Percentiles rank a stretch among this genome's conserved stretches.
Evolutionary conservation across 495 filamentous ascomycete species (phyloP).

Genomic region (Penicillium flavigenum): DNA sequence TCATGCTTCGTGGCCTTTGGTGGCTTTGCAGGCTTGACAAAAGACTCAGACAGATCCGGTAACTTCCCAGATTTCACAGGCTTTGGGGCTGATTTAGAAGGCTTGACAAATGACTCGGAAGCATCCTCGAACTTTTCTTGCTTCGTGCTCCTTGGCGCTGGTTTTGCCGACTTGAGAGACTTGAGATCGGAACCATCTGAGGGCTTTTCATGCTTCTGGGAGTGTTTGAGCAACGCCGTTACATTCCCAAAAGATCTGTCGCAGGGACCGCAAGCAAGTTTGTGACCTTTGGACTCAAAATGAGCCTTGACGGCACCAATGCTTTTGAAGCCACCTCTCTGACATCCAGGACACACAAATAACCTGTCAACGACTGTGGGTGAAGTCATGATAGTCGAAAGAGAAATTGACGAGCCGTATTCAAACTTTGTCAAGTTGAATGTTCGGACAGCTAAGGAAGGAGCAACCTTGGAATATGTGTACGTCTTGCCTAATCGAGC

Average conservation of each 20-base stretch:
- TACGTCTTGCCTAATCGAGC: background rate
- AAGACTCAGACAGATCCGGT: background rate
- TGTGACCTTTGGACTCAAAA: conserved; percentile 11
- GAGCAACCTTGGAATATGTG: background rate
- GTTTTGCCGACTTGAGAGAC: background rate
- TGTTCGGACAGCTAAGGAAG: background rate
- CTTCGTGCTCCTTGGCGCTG: background rate
- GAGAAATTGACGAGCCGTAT: background rate
- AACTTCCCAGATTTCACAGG: background rate
- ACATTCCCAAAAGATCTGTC: conserved; percentile 2
- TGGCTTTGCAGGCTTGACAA: background rate
- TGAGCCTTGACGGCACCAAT: conserved; percentile 10
- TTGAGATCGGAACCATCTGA: conserved; percentile 2
- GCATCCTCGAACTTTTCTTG: background rate
- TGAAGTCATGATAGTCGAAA: conserved; percentile 1
- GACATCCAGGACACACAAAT: conserved; percentile 13
- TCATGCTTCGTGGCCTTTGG: background rate
- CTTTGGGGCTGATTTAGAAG: background rate
- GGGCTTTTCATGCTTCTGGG: conserved; percentile 3
- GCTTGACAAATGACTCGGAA: background rate
- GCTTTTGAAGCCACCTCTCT: conserved; percentile 8
- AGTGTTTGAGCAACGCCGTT: conserved; percentile 1
- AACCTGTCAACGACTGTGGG: background rate
- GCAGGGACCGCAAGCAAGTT: conserved; percentile 6
- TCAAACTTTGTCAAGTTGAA: too few species aligned